phyloP scores from a whole-genome alignment of 1,284 basidiomycete genomes.

The Ustanciosporium gigantosporum region DNA sequence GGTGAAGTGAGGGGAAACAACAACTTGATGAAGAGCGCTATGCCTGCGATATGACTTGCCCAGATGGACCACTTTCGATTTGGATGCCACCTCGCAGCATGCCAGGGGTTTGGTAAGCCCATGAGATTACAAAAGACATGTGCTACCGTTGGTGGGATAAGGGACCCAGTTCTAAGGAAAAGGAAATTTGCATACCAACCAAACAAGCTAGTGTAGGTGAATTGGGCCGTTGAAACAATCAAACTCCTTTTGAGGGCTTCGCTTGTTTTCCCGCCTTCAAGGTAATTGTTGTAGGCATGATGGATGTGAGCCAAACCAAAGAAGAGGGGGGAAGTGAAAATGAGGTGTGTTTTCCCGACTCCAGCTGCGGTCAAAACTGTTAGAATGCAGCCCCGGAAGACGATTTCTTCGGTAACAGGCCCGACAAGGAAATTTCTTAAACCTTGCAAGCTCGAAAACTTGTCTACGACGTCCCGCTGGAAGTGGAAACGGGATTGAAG shows the following conservation, averaged over 20 bases:
- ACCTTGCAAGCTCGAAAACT: slow-evolving; percentile 67
- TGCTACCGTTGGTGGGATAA: slow-evolving; percentile 51
- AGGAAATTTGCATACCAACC: slow-evolving; percentile 86
- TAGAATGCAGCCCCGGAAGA: slow-evolving; percentile 84
- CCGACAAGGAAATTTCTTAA: slow-evolving; percentile 78
- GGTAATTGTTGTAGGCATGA: slow-evolving; percentile 83
- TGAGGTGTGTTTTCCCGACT: slow-evolving; percentile 67
- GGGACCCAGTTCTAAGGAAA: slow-evolving; percentile 74
- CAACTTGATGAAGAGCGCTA: slow-evolving; percentile 64
- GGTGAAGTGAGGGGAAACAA: slow-evolving; percentile 27
- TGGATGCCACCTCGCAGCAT: slow-evolving; percentile 62
- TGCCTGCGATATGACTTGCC: slow-evolving; percentile 65
- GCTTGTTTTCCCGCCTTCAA: slow-evolving; percentile 61
- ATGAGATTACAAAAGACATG: slow-evolving; percentile 93
- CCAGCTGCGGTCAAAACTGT: slow-evolving; percentile 62
- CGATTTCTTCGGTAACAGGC: slow-evolving; percentile 88
- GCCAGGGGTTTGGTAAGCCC: slow-evolving; percentile 73
- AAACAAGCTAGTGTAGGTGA: slow-evolving; percentile 85
- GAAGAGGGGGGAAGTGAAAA: slow-evolving; percentile 79
- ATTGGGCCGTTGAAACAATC: slow-evolving; percentile 69
- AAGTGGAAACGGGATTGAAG: slow-evolving; percentile 64
- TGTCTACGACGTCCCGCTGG: slow-evolving; percentile 62
- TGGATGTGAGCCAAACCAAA: slow-evolving; percentile 92
- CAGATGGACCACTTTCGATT: slow-evolving; percentile 65
- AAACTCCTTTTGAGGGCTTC: slow-evolving; percentile 70